These are phyloP conservation scores for Coniochaeta hoffmannii DNA, from an alignment of 2,329 filamentous ascomycete species.

Conservation along the genomic window DNA sequence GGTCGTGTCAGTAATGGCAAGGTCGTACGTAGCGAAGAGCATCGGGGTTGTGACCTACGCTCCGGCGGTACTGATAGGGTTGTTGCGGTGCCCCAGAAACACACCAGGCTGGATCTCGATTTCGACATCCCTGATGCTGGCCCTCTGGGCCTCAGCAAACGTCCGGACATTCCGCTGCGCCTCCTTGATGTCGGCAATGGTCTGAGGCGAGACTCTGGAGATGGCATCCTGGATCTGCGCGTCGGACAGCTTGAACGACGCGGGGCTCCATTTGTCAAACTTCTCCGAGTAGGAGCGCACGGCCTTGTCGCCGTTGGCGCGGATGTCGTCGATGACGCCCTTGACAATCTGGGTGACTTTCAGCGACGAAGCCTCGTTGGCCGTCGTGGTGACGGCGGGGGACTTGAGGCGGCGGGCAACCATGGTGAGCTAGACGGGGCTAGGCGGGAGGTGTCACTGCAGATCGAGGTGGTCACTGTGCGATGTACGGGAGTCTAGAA, in stretches of 20 bases:
- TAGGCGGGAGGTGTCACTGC: background rate
- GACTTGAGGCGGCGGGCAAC: conserved; percentile 7
- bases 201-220: conserved; percentile 34
- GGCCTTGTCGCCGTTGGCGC: conserved; percentile 36
- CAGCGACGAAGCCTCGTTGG: conserved; percentile 6
- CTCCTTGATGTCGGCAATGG: conserved; percentile 27
- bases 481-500: background rate
- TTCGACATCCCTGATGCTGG: conserved; percentile 40
- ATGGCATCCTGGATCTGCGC: conserved; percentile 36
- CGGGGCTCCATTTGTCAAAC: conserved; percentile 46
- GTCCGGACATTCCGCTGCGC: conserved; percentile 40
- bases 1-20: background rate
- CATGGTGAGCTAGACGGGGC: conserved; percentile 5
- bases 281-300: conserved; percentile 42
- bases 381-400: conserved; percentile 5
- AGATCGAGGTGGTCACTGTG: background rate
- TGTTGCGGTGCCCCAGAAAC: conserved; percentile 41
- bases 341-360: conserved; percentile 29
- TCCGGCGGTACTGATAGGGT: conserved; percentile 37
- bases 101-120: conserved; percentile 42
- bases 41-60: conserved; percentile 23
- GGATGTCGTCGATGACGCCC: conserved; percentile 38
- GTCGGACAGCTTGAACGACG: conserved; percentile 37
- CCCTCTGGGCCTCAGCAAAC: conserved; percentile 40
- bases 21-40: background rate